These are phyloP conservation scores for Podaxis sp. DNA, from an alignment of 768 basidiomycete genomes.

Conservation along the genomic window DNA sequence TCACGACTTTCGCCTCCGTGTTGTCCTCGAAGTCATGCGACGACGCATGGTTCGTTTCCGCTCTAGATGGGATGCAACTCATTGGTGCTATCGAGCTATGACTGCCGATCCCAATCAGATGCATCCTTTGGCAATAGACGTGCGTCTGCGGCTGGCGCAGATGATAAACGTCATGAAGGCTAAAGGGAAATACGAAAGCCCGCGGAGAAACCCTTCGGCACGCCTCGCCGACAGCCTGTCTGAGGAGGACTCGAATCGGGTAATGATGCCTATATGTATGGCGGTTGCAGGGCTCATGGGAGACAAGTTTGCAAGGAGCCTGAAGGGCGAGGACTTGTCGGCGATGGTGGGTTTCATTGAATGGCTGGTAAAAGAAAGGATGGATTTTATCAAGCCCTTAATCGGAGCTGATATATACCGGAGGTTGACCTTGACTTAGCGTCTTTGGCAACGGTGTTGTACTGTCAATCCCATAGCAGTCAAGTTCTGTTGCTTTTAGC, in stretches of 20 bases:
- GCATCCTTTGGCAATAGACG: neutral
- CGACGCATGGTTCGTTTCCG: neutral
- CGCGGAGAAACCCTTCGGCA: neutral
- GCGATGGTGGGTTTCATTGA: no score
- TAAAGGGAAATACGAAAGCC: neutral
- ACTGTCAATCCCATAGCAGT: no score
- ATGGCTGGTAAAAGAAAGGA: no score
- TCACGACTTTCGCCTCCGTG: neutral
- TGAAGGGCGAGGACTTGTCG: no score
- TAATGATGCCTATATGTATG: neutral
- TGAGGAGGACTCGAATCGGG: neutral
- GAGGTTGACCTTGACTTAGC: no score
- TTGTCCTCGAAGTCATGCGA: conserved; percentile 1
- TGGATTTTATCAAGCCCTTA: no score
- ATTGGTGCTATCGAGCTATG: neutral
- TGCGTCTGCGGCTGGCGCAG: neutral
- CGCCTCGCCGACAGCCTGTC: neutral
- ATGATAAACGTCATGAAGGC: neutral
- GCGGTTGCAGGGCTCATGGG: neutral
- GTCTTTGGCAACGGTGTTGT: no score
- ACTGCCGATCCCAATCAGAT: conserved; percentile 5
- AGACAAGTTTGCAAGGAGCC: no score
- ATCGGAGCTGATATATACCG: no score
- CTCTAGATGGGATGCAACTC: neutral
- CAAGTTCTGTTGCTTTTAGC: no score